Base-by-base conservation (phyloP, 2,329 filamentous ascomycete genomes). In the Diaporthe eres region DNA sequence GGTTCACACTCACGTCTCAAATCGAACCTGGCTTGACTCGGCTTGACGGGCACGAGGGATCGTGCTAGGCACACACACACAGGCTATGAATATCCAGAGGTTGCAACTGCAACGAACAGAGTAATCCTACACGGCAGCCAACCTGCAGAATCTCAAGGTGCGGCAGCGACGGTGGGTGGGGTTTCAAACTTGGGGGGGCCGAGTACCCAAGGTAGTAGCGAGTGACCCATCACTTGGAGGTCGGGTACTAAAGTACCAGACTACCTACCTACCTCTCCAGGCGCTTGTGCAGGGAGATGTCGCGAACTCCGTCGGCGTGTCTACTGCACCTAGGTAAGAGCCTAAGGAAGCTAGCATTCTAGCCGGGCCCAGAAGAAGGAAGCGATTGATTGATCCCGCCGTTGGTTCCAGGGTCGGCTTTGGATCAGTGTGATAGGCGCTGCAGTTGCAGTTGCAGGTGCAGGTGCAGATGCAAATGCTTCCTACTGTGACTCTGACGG, bases 351-450 rank as follows among this genome's bases (percentile, higher is more conserved):
- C 65, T 70, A 70, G 49, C 13, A 70, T 3, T 70, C 22, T 53
- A 47, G 47, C 65, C 65, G 65, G 65, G 34, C 34, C 49, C 65
- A 70, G 49, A 70, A 70, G 34, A 70, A 70, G 65, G 49, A 39
- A 28, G 65, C 65, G 65, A 70, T 70, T 70, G 34, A 70, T 55
- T 55, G 34, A 70, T 70, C 13, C 31, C 31, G 25, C 65, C 34
- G 65, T 70, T 70, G 47, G 65, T 42, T 42, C 65, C 49, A 55
- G 65, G 34, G 34, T 68, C 47, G 31, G 31, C 47, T 25, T 53
- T 13, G 65, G 49, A 42, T 42, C 37, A 49, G 31, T 49, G 61
- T 67, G 61, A 67, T 67, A 49, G 61, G 61, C 42, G 47, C 47
- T 53, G 65, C 49, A 55, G 34, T 22, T 34, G 25, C 12, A n/a